phyloP scores from a whole-genome alignment of 805 yeast genomes.

The Nadsonia fulvescens region DNA sequence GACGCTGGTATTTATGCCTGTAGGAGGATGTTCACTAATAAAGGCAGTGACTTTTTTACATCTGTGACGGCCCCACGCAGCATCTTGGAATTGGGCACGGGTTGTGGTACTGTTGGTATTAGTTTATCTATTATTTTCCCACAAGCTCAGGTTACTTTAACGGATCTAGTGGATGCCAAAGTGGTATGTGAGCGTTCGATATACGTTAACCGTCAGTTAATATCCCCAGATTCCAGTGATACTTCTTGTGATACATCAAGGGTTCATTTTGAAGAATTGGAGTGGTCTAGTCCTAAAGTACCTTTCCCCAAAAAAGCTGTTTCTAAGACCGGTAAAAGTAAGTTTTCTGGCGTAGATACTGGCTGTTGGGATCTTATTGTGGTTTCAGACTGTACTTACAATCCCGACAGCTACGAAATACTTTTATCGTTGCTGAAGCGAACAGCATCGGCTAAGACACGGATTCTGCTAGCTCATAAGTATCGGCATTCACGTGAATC shows the following conservation, averaged over 20 bases:
- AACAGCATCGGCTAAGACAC: slow-evolving; percentile 8
- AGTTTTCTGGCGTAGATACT: slow-evolving; percentile 13
- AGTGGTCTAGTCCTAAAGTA: too few species aligned
- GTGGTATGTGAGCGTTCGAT: slow-evolving; percentile 22
- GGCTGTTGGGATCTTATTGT: slow-evolving; percentile 22
- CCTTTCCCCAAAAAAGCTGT: too few species aligned
- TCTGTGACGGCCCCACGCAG: slow-evolving; percentile 1
- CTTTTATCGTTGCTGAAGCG: slow-evolving; percentile 16
- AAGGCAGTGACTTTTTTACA: slow-evolving; percentile 1
- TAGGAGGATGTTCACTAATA: slow-evolving; percentile 8
- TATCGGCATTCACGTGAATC: slow-evolving; percentile 12
- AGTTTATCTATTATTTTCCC: slow-evolving; percentile 14
- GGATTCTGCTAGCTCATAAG: slow-evolving; percentile 18
- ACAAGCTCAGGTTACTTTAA: slow-evolving; percentile 13
- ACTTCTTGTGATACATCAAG: too few species aligned
- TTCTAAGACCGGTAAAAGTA: slow-evolving; percentile 7
- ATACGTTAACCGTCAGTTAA: slow-evolving; percentile 11
- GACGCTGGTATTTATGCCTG: slow-evolving; percentile 19
- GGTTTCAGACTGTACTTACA: slow-evolving; percentile 26
- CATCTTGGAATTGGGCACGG: slow-evolving; percentile 25
- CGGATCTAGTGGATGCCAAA: slow-evolving; percentile 23
- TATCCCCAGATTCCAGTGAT: too few species aligned
- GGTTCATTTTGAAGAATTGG: slow-evolving; percentile 18
- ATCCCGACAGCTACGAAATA: slow-evolving; percentile 22
- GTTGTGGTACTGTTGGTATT: slow-evolving; percentile 24